Evolutionary conservation across 2,329 filamentous ascomycete genomes (phyloP), one percentile per base, ranked within the genome.

Genomic region (Pestalotiopsis sp.): DNA sequence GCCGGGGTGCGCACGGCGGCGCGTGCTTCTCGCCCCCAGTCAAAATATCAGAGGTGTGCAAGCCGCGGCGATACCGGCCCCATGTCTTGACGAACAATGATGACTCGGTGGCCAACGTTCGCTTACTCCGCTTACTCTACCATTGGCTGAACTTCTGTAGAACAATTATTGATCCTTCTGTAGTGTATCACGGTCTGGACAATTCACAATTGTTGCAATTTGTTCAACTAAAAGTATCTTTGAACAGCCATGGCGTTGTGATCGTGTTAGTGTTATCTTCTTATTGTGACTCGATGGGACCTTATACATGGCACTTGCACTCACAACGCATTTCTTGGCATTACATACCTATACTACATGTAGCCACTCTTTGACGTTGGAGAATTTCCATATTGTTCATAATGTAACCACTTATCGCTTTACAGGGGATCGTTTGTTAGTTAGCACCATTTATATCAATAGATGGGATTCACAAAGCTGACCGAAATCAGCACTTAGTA

Each of bases 51-150:
- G 20, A 17, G 60, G n/a, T 24, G 14, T 63, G 20, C 17, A 24
- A n/a, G n/a, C 30, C 24, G 40, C 39, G 60, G 60, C 60, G 60
- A 63, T 63, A 48, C 60, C 60, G 60, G 38, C 38, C 60, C 39
- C n/a, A 35, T 52, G 39, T 39, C 38, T 13, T 3, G 24, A 35
- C 58, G n/a, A 10, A 20, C 24, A 38, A 35, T 35, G 30, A 35
- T 35, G 58, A 39, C 56, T 26, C 56, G 22, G 56, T 58, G 22
- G 14, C 56, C 24, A 58, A 13, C 26, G 14, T 61, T 61, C 26
- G 24, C 56, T 58, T 58, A 58, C 56, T 58, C 56, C 58, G 58
- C 58, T 61, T 61, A 61, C 58, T 61, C 58, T 61, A 17, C 58
- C 6, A 61, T 38, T 61, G 26, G 26, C 11, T 39, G 26, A 35